phyloP scores from a whole-genome alignment of 495 filamentous ascomycete species.

The Talaromyces stipitatus region DNA sequence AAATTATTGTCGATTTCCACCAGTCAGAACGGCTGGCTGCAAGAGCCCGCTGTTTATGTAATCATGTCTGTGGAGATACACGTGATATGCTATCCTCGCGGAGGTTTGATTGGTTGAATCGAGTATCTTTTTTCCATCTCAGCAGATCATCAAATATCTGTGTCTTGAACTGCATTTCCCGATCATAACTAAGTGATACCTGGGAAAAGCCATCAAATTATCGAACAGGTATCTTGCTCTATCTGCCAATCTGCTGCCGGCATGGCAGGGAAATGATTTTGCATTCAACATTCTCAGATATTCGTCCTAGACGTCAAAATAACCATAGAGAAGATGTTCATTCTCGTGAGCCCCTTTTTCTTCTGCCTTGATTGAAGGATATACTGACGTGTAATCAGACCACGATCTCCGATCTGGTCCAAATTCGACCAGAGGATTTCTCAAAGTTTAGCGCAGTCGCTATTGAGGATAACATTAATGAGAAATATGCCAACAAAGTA shows the following conservation, averaged over 20 bases:
- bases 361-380: neutral
- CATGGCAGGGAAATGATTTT: slow-evolving; percentile 1
- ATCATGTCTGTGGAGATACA: neutral
- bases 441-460: slow-evolving; percentile 66
- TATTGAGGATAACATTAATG: slow-evolving; percentile 89
- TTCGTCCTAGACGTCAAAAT: neutral
- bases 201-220: neutral
- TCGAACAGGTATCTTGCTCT: neutral
- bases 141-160: neutral
- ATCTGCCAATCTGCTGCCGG: neutral
- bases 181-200: neutral
- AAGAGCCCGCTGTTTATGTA: neutral
- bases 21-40: neutral
- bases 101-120: neutral
- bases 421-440: slow-evolving; percentile 83
- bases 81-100: neutral
- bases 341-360: slow-evolving; percentile 38
- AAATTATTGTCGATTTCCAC: neutral
- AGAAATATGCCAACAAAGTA: slow-evolving; percentile 91
- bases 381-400: slow-evolving; percentile 29
- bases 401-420: slow-evolving; percentile 81
- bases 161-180: neutral
- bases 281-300: neutral
- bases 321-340: slow-evolving; percentile 41
- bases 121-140: neutral